Conservation (phyloP, 2,329 filamentous ascomycete species). For the Cercospora berteroae region DNA sequence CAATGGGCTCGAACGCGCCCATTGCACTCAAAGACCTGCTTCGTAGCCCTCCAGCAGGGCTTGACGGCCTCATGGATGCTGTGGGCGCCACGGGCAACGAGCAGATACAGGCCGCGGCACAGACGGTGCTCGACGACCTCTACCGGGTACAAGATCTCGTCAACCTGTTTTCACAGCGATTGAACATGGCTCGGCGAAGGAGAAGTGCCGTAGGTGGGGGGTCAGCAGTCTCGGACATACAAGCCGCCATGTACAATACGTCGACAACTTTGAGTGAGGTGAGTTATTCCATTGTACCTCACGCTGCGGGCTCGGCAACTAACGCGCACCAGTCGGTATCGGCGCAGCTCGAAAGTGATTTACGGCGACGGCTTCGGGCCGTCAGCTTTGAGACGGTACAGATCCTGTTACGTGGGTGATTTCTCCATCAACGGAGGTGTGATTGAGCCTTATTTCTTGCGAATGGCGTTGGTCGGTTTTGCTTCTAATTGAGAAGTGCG, state of each 20-base stretch:
- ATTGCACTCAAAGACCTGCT: slow-evolving; percentile 4
- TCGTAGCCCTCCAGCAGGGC: neutral
- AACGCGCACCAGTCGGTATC: slow-evolving; percentile 3
- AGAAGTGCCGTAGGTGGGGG: slow-evolving; percentile 6
- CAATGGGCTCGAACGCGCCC: neutral
- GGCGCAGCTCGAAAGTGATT: slow-evolving; percentile 7
- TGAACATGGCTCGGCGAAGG: slow-evolving; percentile 4
- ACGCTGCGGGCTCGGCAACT: neutral
- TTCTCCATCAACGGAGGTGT: neutral
- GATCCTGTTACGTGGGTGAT: slow-evolving; percentile 6
- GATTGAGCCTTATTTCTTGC: neutral
- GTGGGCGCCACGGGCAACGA: neutral
- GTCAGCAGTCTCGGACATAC: neutral
- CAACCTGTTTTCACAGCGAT: slow-evolving; percentile 3
- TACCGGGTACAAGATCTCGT: slow-evolving; percentile 10
- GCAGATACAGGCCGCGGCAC: slow-evolving; percentile 5
- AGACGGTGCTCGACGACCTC: slow-evolving; percentile 3
- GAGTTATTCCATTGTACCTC: neutral
- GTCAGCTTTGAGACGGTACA: slow-evolving; percentile 9
- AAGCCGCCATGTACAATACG: slow-evolving; percentile 9
- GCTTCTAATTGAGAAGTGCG: neutral
- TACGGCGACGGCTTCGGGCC: slow-evolving; percentile 4
- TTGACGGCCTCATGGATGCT: slow-evolving; percentile 4
- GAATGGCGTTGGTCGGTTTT: neutral
- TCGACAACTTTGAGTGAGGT: slow-evolving; percentile 7